Percentiles rank a stretch among this genome's conserved stretches.
Conservation (phyloP, 345 rosid genomes). For the Erysimum cheiranthoides region DNA sequence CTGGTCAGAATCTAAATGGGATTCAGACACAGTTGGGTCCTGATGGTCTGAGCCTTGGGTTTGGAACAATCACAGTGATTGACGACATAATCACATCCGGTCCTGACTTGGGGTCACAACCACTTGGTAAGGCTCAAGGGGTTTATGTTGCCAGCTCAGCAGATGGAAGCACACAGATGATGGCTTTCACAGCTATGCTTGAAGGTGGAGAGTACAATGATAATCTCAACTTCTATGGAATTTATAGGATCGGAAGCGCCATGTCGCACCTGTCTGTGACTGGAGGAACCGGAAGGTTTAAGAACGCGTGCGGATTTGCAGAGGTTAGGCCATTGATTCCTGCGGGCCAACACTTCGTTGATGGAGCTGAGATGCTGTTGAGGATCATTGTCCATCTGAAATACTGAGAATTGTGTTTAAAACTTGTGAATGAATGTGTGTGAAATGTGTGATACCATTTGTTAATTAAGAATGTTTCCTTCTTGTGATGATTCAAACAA, state of each 20-base stretch:
- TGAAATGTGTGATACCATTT: constrained; percentile 25
- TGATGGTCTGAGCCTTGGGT: constrained; percentile 78
- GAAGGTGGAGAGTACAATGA: constrained; percentile 94
- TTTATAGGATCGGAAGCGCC: constrained; percentile 67
- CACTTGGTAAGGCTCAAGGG: constrained; percentile 86
- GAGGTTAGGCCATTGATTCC: constrained; percentile 76
- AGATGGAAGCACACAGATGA: constrained; percentile 84
- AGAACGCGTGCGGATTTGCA: constrained; percentile 64
- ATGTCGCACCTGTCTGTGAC: constrained; percentile 71
- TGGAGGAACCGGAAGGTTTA: constrained; percentile 85
- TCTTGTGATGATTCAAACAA: constrained; percentile 11
- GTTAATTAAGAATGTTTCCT: constrained; percentile 15
- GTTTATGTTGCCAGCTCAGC: constrained; percentile 85
- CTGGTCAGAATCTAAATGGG: constrained; percentile 51
- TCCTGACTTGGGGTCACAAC: constrained; percentile 75
- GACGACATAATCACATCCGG: constrained; percentile 79
- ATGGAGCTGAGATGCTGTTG: constrained; percentile 75
- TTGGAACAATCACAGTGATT: constrained; percentile 87
- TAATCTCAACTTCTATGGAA: constrained; percentile 79
- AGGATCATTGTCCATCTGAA: constrained; percentile 73
- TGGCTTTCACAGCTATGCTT: constrained; percentile 86
- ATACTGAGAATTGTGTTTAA: constrained; percentile 40
- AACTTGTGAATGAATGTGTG: constrained; percentile 24
- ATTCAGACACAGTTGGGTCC: constrained; percentile 82
- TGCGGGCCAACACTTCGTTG: constrained; percentile 63